Evolutionary conservation across 2,329 filamentous ascomycete genomes (phyloP).

Genomic region (Beauveria asiatica): DNA sequence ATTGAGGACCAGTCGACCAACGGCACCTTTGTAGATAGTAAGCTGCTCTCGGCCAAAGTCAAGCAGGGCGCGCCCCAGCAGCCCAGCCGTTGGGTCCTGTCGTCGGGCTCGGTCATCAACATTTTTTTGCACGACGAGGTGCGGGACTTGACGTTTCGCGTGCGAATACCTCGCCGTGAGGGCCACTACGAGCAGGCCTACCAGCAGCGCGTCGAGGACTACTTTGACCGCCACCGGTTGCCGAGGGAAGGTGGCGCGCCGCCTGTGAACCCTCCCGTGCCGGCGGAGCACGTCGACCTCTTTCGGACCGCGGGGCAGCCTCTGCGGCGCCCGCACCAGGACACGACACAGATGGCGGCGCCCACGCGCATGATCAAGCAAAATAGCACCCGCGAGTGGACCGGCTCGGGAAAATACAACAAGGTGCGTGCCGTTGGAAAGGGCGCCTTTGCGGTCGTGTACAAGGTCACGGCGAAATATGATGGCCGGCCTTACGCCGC

Average conservation of each 20-base stretch:
- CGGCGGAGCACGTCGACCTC: constrained; percentile 19
- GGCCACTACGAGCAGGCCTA: constrained; percentile 58
- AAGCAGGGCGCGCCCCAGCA: constrained; percentile 24
- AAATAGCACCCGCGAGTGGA: constrained; percentile 58
- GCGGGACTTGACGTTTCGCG: constrained; percentile 68
- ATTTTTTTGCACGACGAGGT: constrained; percentile 48
- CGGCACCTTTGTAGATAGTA: constrained; percentile 76
- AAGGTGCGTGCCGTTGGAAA: constrained; percentile 75
- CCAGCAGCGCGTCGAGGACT: constrained; percentile 57
- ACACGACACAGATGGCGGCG: constrained; percentile 13
- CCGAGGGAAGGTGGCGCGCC: constrained; percentile 9
- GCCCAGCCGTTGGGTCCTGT: constrained; percentile 51
- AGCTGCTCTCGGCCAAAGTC: constrained; percentile 45
- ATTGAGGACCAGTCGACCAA: constrained; percentile 93
- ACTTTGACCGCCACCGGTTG: constrained; percentile 40
- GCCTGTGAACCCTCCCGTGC: not conserved
- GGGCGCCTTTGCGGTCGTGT: constrained; percentile 90
- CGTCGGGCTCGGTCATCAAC: constrained; percentile 63
- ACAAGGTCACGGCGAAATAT: constrained; percentile 78
- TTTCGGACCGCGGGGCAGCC: constrained; percentile 15
- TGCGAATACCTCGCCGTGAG: constrained; percentile 72
- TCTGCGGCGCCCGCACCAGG: not conserved
- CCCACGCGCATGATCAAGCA: constrained; percentile 12
- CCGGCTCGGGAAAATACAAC: constrained; percentile 77
- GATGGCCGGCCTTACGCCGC: constrained; percentile 79